These are phyloP conservation scores for Stropharia rugosoannulata DNA, from an alignment of 768 basidiomycete species.

Conservation along the genomic window DNA sequence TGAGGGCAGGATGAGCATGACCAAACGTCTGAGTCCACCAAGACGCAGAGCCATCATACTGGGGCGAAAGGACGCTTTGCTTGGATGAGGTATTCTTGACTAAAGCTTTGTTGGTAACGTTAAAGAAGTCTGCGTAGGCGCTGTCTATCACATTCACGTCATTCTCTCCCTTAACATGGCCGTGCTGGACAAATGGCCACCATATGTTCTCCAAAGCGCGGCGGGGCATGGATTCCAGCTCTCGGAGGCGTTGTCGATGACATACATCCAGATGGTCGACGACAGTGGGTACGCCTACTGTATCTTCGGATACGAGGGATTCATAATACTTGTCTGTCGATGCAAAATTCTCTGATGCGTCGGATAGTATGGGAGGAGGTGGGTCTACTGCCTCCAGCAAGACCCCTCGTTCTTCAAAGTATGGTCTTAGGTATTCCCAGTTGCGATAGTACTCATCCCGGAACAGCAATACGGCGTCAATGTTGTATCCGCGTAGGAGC, in stretches of 20 bases:
- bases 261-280: conserved; percentile 59
- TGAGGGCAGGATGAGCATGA: conserved; percentile 73
- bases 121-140: conserved; percentile 85
- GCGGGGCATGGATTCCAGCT: conserved; percentile 75
- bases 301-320: conserved; percentile 35
- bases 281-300: conserved; percentile 39
- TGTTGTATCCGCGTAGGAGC: conserved; percentile 81
- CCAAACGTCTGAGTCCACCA: conserved; percentile 98
- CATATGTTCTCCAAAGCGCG: conserved; percentile 80
- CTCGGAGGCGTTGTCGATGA: conserved; percentile 65
- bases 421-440: conserved; percentile 74
- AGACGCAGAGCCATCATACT: conserved; percentile 91
- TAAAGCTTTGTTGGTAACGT: conserved; percentile 50
- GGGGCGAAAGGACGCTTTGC: conserved; percentile 40
- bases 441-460: conserved; percentile 87
- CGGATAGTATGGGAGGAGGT: conserved; percentile 53
- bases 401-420: conserved; percentile 74
- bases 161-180: conserved; percentile 57
- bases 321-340: conserved; percentile 76
- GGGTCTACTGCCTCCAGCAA: conserved; percentile 51
- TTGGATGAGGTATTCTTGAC: conserved; percentile 10
- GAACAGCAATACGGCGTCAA: conserved; percentile 85
- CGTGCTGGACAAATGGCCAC: conserved; percentile 99
- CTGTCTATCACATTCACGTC: conserved; percentile 93
- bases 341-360: conserved; percentile 43